phyloP scores from a whole-genome alignment of 75 land plant genomes.

The Picea sitchensis region DNA sequence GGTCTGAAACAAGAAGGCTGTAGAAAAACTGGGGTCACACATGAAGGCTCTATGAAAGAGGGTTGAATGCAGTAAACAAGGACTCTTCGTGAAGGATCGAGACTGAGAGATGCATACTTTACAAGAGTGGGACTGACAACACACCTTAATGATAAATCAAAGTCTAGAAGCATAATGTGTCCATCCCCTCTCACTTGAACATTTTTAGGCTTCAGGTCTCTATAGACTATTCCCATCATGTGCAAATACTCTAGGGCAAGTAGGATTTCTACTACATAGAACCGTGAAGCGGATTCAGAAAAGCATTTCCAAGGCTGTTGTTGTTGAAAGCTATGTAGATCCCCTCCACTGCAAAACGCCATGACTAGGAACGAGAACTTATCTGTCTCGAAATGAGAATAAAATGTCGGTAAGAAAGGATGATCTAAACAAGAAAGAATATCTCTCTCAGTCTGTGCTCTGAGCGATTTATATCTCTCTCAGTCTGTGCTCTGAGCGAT shows the following conservation, averaged over 20 bases:
- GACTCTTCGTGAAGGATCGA: too few relatives aligned
- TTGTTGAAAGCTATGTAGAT: conserved; percentile 67
- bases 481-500: conserved; percentile 68
- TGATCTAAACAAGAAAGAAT: conserved; percentile 65
- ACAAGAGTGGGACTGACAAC: too few relatives aligned
- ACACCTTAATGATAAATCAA: too few relatives aligned
- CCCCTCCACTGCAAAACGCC: conserved; percentile 86
- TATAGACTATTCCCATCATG: too few relatives aligned
- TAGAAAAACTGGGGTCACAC: background rate
- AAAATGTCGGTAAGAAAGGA: conserved; percentile 71
- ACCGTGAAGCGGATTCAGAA: conserved; percentile 63
- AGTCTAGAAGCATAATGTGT: conserved; percentile 7
- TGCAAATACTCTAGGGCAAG: background rate
- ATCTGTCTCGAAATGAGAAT: conserved; percentile 12
- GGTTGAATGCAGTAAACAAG: too few relatives aligned
- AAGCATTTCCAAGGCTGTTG: conserved; percentile 72
- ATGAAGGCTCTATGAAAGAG: too few relatives aligned
- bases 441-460: conserved; percentile 59
- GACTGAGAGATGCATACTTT: too few relatives aligned
- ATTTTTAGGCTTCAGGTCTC: background rate
- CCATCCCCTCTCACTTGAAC: conserved; percentile 25
- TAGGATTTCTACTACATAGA: conserved; percentile 23
- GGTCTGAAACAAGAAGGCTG: conserved; percentile 58
- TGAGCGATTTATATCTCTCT: conserved; percentile 77
- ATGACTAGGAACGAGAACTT: conserved; percentile 74